A percentile compares a stretch with the other conserved stretches of the same genome.
phyloP scores from a whole-genome alignment of 2,329 filamentous ascomycete species.

The Cercospora zeae-maydis region DNA sequence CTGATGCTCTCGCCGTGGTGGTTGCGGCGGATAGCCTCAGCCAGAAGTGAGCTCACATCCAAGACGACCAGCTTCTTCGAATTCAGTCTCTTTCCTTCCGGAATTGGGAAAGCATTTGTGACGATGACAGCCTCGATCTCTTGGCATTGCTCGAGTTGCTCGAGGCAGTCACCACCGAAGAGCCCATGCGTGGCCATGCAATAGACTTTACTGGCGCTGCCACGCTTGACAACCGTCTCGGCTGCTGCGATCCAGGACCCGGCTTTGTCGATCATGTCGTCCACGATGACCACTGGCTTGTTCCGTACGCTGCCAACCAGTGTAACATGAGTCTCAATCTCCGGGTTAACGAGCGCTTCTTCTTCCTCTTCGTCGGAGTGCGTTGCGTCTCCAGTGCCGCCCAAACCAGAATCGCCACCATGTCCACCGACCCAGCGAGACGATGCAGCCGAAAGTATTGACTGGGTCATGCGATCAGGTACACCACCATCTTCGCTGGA shows the following conservation, averaged over 20 bases:
- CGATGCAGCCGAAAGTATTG: conserved; percentile 75
- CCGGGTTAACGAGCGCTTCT: conserved; percentile 74
- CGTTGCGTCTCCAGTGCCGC: conserved; percentile 79
- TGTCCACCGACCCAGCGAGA: conserved; percentile 51
- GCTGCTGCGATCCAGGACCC: conserved; percentile 96
- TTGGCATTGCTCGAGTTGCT: conserved; percentile 85
- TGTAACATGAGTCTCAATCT: conserved; percentile 90
- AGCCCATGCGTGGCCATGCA: conserved; percentile 96
- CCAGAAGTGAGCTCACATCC: conserved; percentile 80
- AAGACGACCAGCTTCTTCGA: conserved; percentile 83
- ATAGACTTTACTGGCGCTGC: conserved; percentile 87
- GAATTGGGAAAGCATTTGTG: conserved; percentile 95
- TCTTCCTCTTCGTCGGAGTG: conserved; percentile 89
- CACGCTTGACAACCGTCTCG: conserved; percentile 91
- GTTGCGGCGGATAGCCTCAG: conserved; percentile 91
- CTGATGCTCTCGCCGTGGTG: conserved; percentile 86
- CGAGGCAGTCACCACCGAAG: conserved; percentile 83
- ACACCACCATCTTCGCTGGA: conserved; percentile 51
- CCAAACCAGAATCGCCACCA: conserved; percentile 56
- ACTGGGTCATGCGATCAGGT: conserved; percentile 84
- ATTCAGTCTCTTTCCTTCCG: conserved; percentile 64
- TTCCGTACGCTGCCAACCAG: conserved; percentile 92
- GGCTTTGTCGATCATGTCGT: conserved; percentile 98
- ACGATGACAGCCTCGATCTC: conserved; percentile 93
- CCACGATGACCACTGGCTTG: conserved; percentile 86